Base-by-base conservation (phyloP, 192 early-diverging fungal species). In the Podila minutissima region DNA sequence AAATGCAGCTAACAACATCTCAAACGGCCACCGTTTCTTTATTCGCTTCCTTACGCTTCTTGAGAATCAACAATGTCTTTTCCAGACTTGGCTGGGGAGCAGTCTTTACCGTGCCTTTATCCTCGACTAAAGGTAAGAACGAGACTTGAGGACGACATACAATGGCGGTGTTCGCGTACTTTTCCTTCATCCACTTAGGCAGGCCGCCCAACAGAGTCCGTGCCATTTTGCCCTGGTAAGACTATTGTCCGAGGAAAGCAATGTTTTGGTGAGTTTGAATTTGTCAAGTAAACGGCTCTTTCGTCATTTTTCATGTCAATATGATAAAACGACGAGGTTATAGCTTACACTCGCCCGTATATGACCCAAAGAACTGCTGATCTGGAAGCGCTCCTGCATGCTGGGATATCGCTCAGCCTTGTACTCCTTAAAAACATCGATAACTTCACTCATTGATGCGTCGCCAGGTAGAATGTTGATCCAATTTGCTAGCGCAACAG, bases 111-210 rank as follows among this genome's bases (percentile, higher is more conserved):
- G 62, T 55, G 15, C 69, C 75, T 9, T 26, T 63, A 41, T 78
- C 70, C 12, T 63, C 57, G 11, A 50, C 64, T 26, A 78, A 67
- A 3, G 76, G 76, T 48, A 79, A 46, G 64, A 66, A 79, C 10
- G 70, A 67, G 22, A 68, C 49, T 37, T 79, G 76, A 38, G 76
- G 76, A 29, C 76, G 69, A 48, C 71, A 79, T 0, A 61, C 49
- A 5, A 59, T 58, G 5, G 26, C 20, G 31, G 67, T 72, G 61
- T 33, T 55, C 24, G 38, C 12, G 9, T 26, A 64, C 6, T 41
- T 31, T 3, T 33, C 46, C 17, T 69, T n/a, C 1, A 64, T 6
- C 65, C 65, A 69, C 6, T 15, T 12, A 8, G 76, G 76, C 0
- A 64, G 53, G 24, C 63, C 66, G 32, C 63, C 72, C 2, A 79